Evolutionary conservation across 2,329 filamentous ascomycete species (phyloP), one percentile per base, ranked within the genome.

Genomic region (Microdochium nivale): DNA sequence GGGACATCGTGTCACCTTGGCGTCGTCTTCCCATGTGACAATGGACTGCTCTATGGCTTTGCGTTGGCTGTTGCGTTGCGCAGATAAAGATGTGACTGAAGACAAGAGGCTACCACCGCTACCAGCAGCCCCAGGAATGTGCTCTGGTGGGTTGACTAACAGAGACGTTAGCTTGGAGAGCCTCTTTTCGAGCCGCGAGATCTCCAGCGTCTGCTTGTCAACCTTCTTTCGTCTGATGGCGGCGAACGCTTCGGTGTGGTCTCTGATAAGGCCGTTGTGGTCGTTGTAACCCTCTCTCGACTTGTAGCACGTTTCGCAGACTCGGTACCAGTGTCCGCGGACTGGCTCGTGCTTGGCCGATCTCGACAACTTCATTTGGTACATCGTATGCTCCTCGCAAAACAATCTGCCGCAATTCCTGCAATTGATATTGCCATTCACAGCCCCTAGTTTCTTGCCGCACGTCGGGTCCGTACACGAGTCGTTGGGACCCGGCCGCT

Each of bases 231-330:
- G 81, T 53, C 94, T 77, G n/a, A 87, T 78, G 2, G 78, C 77
- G 13, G 77, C 70, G 60, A 99, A 96, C 3, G 74, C 72, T n/a
- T 74, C 71, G 2, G 82, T 90, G 60, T 90, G 87, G 60, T 95
- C 85, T 54, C 83, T 75, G 52, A 84, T 74, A 2, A 85, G 67
- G 1, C 90, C 88, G 51, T 79, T 80, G 60, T 92, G 87, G 62
- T 99, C 91, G 64, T 95, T 96, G 69, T 99, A 99, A 3, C 94
- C 94, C 25, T 91, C 89, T 61, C 94, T 81, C 49, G 90, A 96
- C 72, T 96, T 97, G 72, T 94, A 99, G 70, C 94, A 99, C n/a
- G 94, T 97, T 72, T 99, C 94, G 65, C 94, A 99, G 2, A 97
- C 92, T 49, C 94, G 76, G 60, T 89, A 95, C 94, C 94, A 99